These are phyloP conservation scores for Botrytis sinoallii DNA, from an alignment of 2,329 filamentous ascomycete genomes.

Conservation along the genomic window DNA sequence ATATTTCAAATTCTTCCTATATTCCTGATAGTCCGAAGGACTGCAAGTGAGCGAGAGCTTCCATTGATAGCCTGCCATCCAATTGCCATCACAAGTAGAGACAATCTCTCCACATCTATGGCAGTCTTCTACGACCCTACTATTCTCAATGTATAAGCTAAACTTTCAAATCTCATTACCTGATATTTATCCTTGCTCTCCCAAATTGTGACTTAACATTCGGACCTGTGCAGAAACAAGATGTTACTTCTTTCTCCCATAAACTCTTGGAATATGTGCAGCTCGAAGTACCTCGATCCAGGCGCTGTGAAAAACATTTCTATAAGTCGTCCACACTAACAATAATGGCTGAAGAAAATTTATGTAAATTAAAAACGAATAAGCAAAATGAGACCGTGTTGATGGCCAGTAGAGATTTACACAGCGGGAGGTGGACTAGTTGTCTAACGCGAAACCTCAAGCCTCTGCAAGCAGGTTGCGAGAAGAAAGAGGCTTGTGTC, in stretches of 20 bases:
- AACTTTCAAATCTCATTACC: too few species aligned
- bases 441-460: not conserved
- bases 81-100: not conserved
- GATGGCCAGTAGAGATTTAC: not conserved
- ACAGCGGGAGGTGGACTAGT: not conserved
- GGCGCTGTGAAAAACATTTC: too few species aligned
- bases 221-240: not conserved
- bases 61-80: too few species aligned
- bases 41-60: not conserved
- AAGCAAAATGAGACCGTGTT: not conserved
- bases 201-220: too few species aligned
- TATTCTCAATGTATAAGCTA: not conserved
- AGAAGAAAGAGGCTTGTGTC: fast-evolving
- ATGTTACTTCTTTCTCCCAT: not conserved
- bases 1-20: not conserved
- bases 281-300: not conserved
- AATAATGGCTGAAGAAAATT: too few species aligned
- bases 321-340: not conserved
- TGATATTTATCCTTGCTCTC: not conserved
- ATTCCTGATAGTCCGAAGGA: not conserved
- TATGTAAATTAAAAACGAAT: too few species aligned
- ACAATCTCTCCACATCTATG: not conserved
- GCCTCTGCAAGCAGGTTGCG: not conserved
- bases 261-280: not conserved
- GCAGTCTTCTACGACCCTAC: not conserved